Base-by-base conservation (phyloP, 2,329 filamentous ascomycete genomes). In the Graphilbum fragrans region DNA sequence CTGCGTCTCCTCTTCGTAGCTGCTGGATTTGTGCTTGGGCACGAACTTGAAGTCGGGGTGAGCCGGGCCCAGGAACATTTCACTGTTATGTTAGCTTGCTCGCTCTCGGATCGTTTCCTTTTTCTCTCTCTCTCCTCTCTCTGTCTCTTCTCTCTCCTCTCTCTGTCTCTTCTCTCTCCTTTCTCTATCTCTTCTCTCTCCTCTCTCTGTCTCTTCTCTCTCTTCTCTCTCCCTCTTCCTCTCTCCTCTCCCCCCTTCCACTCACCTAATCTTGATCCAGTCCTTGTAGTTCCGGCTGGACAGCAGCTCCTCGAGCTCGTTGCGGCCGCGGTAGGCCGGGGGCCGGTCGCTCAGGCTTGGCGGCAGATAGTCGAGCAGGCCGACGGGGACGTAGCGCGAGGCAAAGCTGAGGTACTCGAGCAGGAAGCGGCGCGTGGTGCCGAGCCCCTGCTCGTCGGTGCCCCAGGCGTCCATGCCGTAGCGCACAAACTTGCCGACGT, bases 11-110 rank as follows among this genome's bases (percentile, higher is more conserved):
- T 83, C 78, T 53, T 88, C 83, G 56, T 94, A 94, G 41, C 80
- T 76, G 57, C 94, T 93, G 37, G 86, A 92, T 69, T 94, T 96
- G 68, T 98, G 92, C 70, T 98, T 98, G 3, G 92, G 92, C 64
- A 90, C 79, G 64, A 96, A 98, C 50, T 82, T 80, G 71, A 96
- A 98, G 53, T 85, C 82, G 32, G 84, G 79, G 51, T 94, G 86
- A 7, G 86, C 84, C 36, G 86, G 86, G 8, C 92, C 92, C 17
- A 98, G 72, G 67, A 93, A 98, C 87, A 98, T 96, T 59, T 98
- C 92, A 59, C 90, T 94, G 47, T 34, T 31, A 41, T 11, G 37
- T 43, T 18, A 43, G 41, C 35, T 18, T 9, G 14, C 10, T 37
- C n/a, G 22, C 32, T 34, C 32, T 34, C 32, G 41, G 10, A 27